Evolutionary conservation across 495 filamentous ascomycete genomes (phyloP).

Genomic region (Podospora pseudopauciseta): DNA sequence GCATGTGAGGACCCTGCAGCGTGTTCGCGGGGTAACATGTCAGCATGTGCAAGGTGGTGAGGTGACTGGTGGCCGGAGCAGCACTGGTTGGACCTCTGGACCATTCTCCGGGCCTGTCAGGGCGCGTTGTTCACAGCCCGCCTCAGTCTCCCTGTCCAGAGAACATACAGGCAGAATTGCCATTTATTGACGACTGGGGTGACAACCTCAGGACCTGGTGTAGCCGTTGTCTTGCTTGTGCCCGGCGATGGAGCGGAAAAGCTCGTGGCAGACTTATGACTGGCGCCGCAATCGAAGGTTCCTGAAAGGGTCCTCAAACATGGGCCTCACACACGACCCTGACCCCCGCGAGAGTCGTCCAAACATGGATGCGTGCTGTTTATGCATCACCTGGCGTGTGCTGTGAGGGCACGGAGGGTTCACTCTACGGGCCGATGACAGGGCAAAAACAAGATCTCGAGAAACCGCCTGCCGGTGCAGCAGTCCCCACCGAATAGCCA

Average conservation of each 20-base stretch:
- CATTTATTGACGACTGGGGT: background rate
- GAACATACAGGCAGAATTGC: too few species aligned
- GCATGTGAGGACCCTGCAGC: background rate
- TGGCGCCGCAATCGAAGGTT: background rate
- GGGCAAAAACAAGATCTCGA: background rate
- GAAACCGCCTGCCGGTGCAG: background rate
- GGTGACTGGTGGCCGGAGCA: too few species aligned
- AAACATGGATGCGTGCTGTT: background rate
- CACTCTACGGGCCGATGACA: background rate
- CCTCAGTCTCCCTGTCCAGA: too few species aligned
- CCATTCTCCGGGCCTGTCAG: background rate
- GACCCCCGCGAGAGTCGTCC: background rate
- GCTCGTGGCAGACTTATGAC: background rate
- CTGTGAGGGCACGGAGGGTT: background rate
- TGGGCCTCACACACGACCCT: background rate
- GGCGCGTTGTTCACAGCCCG: too few species aligned
- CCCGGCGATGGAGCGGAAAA: background rate
- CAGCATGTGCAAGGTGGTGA: too few species aligned
- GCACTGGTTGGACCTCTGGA: background rate
- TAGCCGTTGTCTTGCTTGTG: background rate
- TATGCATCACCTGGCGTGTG: background rate
- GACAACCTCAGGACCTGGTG: background rate
- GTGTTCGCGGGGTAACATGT: background rate
- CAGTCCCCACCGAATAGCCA: background rate
- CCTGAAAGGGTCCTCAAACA: background rate